Evolutionary conservation across 1,284 basidiomycete species (phyloP).

Genomic region (Rhodotorula sp.): DNA sequence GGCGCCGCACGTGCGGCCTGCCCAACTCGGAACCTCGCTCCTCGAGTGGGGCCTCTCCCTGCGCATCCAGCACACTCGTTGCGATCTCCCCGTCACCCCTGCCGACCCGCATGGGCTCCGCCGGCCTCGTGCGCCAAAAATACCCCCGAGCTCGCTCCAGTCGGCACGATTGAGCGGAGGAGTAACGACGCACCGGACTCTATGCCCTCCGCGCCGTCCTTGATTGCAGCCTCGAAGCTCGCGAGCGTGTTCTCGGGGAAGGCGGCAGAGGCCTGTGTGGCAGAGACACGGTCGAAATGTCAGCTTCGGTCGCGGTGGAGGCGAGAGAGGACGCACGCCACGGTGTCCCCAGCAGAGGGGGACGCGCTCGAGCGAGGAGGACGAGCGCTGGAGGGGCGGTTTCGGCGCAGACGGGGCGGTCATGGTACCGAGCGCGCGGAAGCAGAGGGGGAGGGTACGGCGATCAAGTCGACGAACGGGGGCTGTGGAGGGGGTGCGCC

Average conservation of each 20-base stretch:
- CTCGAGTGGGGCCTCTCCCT: too few species aligned
- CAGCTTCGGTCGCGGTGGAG: conserved; percentile 1
- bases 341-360: conserved; percentile 92
- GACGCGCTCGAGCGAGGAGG: background rate
- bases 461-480: background rate
- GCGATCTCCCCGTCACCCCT: too few species aligned
- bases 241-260: conserved; percentile 58
- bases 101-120: too few species aligned
- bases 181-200: conserved; percentile 64
- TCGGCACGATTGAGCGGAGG: background rate
- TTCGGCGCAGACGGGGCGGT: background rate
- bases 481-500: background rate
- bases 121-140: background rate
- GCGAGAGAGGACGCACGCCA: conserved; percentile 64
- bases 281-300: background rate
- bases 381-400: background rate
- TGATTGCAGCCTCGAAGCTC: conserved; percentile 88
- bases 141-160: background rate
- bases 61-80: too few species aligned
- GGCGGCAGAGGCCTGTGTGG: conserved; percentile 70
- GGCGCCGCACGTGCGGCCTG: too few species aligned
- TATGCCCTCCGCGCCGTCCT: conserved; percentile 90
- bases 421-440: background rate
- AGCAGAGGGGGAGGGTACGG: background rate
- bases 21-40: too few species aligned